Conservation (phyloP, 495 filamentous ascomycete genomes). For the Beverwykella pulmonaria region DNA sequence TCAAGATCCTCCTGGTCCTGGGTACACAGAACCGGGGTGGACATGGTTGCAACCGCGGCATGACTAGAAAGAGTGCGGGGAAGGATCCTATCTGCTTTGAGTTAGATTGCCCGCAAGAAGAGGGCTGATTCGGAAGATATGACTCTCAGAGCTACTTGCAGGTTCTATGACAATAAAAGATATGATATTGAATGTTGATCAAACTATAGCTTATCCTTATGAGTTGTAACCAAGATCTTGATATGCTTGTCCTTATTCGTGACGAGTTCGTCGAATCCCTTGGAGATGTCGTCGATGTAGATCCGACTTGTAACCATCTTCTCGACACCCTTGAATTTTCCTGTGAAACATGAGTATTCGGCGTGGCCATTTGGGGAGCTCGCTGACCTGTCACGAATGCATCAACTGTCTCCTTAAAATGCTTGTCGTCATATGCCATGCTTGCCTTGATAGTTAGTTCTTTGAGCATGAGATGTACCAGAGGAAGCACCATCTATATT, state of each 20-base stretch:
- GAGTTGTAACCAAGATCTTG: slow-evolving; percentile 40
- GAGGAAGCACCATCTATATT: slow-evolving; percentile 30
- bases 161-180: neutral
- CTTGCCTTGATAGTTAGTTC: slow-evolving; percentile 35
- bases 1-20: too few species aligned
- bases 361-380: neutral
- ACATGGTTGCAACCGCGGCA: too few species aligned
- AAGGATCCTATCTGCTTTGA: neutral
- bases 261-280: slow-evolving; percentile 39
- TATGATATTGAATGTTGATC: neutral
- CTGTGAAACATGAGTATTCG: slow-evolving; percentile 16
- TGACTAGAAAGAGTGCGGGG: neutral
- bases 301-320: slow-evolving; percentile 44
- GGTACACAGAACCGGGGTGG: too few species aligned
- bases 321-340: slow-evolving; percentile 40
- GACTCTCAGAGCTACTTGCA: neutral
- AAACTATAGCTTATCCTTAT: slow-evolving; percentile 17
- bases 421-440: slow-evolving; percentile 40
- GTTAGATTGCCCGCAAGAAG: neutral
- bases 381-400: slow-evolving; percentile 39
- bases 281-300: slow-evolving; percentile 37
- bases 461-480: slow-evolving; percentile 36
- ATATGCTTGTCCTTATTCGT: slow-evolving; percentile 42
- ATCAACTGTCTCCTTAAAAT: slow-evolving; percentile 39
- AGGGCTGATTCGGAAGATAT: neutral